Evolutionary conservation across 371 early-diverging fungal species (phyloP).

Genomic region (Mucor racemosus): DNA sequence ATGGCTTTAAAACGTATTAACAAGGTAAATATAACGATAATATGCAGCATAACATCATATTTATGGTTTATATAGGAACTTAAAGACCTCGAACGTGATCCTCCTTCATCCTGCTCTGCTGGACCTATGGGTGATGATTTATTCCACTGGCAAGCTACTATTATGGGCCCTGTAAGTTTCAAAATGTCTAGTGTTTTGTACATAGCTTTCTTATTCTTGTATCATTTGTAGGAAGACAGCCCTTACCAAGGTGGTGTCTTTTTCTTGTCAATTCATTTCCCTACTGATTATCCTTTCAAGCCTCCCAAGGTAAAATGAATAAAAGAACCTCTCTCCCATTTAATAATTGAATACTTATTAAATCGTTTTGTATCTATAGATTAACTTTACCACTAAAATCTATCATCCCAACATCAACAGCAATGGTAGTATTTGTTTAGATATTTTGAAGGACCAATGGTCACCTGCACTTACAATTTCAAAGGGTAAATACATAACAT

Average conservation of each 20-base stretch:
- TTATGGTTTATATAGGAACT: slow-evolving; percentile 73
- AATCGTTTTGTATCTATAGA: slow-evolving; percentile 36
- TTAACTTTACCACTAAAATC: slow-evolving; percentile 96
- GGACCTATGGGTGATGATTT: slow-evolving; percentile 91
- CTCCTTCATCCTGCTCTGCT: slow-evolving; percentile 93
- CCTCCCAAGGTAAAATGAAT: slow-evolving; percentile 86
- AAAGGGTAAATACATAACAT: slow-evolving; percentile 63
- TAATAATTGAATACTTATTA: not conserved
- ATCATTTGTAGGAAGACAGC: slow-evolving; percentile 51
- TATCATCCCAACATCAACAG: slow-evolving; percentile 99
- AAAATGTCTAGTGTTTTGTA: not conserved
- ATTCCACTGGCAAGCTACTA: slow-evolving; percentile 96
- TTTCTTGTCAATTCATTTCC: slow-evolving; percentile 98
- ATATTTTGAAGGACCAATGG: slow-evolving; percentile 99
- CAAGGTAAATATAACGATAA: slow-evolving; percentile 13
- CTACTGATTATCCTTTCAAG: slow-evolving; percentile 99
- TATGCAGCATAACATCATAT: not conserved
- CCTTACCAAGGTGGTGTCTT: slow-evolving; percentile 93
- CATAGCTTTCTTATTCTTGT: not conserved
- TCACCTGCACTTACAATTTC: slow-evolving; percentile 98
- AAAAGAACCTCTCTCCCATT: not conserved
- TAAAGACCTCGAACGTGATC: slow-evolving; percentile 94
- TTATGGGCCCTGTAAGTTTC: slow-evolving; percentile 81
- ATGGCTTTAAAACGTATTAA: slow-evolving; percentile 35
- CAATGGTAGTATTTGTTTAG: slow-evolving; percentile 98